Evolutionary conservation across 2,329 filamentous ascomycete species (phyloP).

Genomic region (Geosmithia flava): DNA sequence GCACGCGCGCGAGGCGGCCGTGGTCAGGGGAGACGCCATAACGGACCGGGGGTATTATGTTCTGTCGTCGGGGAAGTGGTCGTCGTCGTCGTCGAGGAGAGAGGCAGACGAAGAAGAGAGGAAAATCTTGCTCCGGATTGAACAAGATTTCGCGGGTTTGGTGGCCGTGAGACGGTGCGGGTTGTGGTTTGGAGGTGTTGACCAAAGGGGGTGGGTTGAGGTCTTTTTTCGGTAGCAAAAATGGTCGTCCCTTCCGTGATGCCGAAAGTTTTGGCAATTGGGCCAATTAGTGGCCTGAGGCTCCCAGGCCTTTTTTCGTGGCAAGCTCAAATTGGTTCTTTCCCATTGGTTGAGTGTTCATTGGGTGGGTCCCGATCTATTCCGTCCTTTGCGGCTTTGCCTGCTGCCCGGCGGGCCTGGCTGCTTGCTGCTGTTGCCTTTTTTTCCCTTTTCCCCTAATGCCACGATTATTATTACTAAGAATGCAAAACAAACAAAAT

Average conservation of each 20-base stretch:
- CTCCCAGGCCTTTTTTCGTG: conserved; percentile 11
- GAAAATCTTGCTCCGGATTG: neutral
- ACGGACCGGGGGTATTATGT: neutral
- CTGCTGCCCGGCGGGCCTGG: too few species aligned
- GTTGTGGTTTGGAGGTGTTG: conserved; percentile 10
- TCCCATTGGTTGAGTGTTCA: conserved; percentile 27
- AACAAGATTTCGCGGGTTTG: conserved; percentile 7
- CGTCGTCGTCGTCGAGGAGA: too few species aligned
- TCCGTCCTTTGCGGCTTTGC: conserved; percentile 1
- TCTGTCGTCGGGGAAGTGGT: conserved; percentile 1
- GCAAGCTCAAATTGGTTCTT: conserved; percentile 30
- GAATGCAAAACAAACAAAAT: too few species aligned
- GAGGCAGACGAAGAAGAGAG: too few species aligned
- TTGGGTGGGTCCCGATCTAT: conserved; percentile 8
- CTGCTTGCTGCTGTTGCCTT: too few species aligned
- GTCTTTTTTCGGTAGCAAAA: conserved; percentile 25
- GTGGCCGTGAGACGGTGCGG: conserved; percentile 8
- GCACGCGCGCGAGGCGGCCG: conserved; percentile 56
- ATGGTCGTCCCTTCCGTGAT: conserved; percentile 3
- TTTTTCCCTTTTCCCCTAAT: neutral
- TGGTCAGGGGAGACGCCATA: conserved; percentile 56
- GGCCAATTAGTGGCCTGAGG: conserved; percentile 26
- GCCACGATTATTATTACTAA: neutral
- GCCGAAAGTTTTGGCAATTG: conserved; percentile 27
- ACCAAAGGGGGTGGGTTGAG: conserved; percentile 24